phyloP scores from a whole-genome alignment of 805 yeast genomes.

The Saturnispora besseyi region DNA sequence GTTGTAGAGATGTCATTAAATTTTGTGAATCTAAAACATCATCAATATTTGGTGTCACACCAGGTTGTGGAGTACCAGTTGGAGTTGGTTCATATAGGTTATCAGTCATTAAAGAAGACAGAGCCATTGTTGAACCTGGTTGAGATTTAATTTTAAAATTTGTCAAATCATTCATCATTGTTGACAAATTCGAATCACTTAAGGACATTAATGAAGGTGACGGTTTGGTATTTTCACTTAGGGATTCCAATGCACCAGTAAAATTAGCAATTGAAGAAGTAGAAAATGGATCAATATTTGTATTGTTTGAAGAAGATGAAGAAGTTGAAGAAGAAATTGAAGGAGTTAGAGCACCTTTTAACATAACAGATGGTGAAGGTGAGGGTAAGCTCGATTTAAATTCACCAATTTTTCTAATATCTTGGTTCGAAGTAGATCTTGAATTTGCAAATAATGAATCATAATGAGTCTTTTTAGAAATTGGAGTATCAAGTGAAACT shows the following conservation, averaged over 20 bases:
- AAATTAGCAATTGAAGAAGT: slow-evolving; percentile 1
- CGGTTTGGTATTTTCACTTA: slow-evolving; percentile 1
- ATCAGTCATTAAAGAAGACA: not conserved
- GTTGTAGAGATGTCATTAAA: not conserved
- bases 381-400: not conserved
- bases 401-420: slow-evolving; percentile 2
- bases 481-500: not conserved
- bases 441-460: slow-evolving; percentile 1
- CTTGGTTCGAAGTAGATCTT: slow-evolving; percentile 5
- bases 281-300: slow-evolving; percentile 7
- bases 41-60: not conserved
- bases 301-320: not conserved
- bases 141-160: slow-evolving; percentile 8
- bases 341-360: not conserved
- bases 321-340: not conserved
- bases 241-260: slow-evolving; percentile 6
- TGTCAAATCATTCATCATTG: slow-evolving; percentile 7
- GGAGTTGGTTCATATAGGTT: slow-evolving; percentile 1
- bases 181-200: slow-evolving; percentile 6
- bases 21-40: not conserved
- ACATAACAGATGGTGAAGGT: not conserved
- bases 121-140: not conserved
- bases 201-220: not conserved
- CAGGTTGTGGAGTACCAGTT: slow-evolving; percentile 3
- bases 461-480: slow-evolving; percentile 2